Evolutionary conservation across 2,329 filamentous ascomycete genomes (phyloP).

Genomic region (Colletotrichum zoysiae): DNA sequence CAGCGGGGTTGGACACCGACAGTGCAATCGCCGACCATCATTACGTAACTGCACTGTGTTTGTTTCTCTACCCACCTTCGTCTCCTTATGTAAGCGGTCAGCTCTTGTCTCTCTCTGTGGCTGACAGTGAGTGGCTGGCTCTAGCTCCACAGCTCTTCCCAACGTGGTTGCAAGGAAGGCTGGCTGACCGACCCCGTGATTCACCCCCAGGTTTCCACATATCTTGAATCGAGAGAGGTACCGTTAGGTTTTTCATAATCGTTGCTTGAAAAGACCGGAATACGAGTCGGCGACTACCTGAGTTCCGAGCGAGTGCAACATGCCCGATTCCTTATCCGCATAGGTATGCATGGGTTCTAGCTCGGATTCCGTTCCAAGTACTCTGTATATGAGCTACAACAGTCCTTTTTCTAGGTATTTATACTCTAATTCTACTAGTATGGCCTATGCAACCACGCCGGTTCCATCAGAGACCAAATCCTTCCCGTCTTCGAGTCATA

Average conservation of each 20-base stretch:
- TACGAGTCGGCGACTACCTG: not conserved
- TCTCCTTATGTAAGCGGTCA: not conserved
- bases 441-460: too few species aligned
- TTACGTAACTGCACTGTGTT: slow-evolving; percentile 7
- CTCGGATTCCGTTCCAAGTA: not conserved
- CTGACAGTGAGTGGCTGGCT: not conserved
- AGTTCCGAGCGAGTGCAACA: not conserved
- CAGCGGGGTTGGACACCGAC: slow-evolving; percentile 7
- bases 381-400: too few species aligned
- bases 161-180: not conserved
- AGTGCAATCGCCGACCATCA: slow-evolving; percentile 23
- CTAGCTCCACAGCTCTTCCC: too few species aligned
- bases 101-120: not conserved
- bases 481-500: too few species aligned
- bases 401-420: too few species aligned
- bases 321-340: not conserved
- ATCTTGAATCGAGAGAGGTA: not conserved
- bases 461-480: too few species aligned
- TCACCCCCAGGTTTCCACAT: not conserved
- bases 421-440: too few species aligned
- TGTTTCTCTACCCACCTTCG: too few species aligned
- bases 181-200: not conserved
- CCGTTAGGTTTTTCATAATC: not conserved
- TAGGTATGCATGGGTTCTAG: not conserved
- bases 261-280: not conserved